Evolutionary conservation across 164 flowering plant genomes (phyloP).

Genomic region (Vitis rotundifolia): DNA sequence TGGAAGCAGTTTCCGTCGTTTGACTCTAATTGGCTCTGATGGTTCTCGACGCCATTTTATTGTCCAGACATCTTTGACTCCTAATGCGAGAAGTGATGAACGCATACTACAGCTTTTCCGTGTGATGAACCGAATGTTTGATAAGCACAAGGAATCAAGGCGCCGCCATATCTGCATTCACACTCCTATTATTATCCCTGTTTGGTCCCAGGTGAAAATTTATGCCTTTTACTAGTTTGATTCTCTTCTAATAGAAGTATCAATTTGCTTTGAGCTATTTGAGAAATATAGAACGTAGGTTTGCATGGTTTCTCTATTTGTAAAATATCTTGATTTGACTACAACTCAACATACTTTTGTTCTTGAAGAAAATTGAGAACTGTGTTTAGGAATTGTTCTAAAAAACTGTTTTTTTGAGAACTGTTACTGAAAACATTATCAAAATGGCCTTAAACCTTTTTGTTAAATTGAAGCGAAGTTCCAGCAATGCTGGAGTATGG

Average conservation of each 20-base stretch:
- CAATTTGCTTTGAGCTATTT: too few relatives aligned
- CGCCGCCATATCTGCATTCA: slow-evolving; percentile 89
- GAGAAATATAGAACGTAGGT: too few relatives aligned
- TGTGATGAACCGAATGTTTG: slow-evolving; percentile 96
- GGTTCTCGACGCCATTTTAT: slow-evolving; percentile 98
- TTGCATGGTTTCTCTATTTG: too few relatives aligned
- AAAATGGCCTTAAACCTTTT: too few relatives aligned
- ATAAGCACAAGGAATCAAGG: slow-evolving; percentile 97
- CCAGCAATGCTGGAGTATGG: too few relatives aligned
- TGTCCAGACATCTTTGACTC: slow-evolving; percentile 96
- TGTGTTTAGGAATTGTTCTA: too few relatives aligned
- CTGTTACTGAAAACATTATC: too few relatives aligned
- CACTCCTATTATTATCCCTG: slow-evolving; percentile 97
- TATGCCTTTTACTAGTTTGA: background rate
- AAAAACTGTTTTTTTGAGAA: too few relatives aligned
- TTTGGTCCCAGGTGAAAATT: slow-evolving; percentile 91
- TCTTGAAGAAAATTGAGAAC: too few relatives aligned
- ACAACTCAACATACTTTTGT: too few relatives aligned
- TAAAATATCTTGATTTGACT: too few relatives aligned
- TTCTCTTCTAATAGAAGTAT: background rate
- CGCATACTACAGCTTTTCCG: slow-evolving; percentile 97
- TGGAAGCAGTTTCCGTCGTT: slow-evolving; percentile 96
- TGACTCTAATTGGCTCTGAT: slow-evolving; percentile 97
- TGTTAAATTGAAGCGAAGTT: too few relatives aligned
- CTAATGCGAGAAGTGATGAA: slow-evolving; percentile 98